A percentile compares a stretch with the other conserved stretches of the same genome.
These are phyloP conservation scores for Meira miltonrushii DNA, from an alignment of 1,284 basidiomycete species.

Conservation along the genomic window DNA sequence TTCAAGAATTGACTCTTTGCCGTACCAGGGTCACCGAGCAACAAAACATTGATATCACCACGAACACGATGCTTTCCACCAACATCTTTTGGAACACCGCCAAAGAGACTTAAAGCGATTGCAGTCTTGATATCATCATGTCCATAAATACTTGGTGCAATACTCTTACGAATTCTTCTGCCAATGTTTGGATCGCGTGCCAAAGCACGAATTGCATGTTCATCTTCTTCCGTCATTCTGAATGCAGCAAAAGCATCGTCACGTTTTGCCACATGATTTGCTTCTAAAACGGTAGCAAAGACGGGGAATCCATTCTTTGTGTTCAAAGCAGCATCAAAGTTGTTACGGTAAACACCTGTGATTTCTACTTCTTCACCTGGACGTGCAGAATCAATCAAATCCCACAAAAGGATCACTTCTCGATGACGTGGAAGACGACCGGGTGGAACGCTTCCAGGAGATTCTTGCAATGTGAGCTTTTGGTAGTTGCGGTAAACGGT, in stretches of 20 bases:
- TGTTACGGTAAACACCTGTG: conserved; percentile 96
- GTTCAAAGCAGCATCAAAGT: conserved; percentile 96
- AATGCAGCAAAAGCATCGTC: conserved; percentile 89
- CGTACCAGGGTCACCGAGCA: conserved; percentile 95
- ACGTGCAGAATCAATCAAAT: conserved; percentile 94
- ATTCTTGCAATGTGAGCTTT: conserved; percentile 97
- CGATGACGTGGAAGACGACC: conserved; percentile 92
- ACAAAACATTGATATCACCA: conserved; percentile 92
- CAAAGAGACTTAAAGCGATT: conserved; percentile 86
- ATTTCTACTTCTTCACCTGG: conserved; percentile 92
- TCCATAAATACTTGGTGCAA: conserved; percentile 96
- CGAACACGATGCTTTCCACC: conserved; percentile 93
- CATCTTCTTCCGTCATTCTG: conserved; percentile 92
- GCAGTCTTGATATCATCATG: conserved; percentile 99
- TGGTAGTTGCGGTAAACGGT: conserved; percentile 99
- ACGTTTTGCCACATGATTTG: conserved; percentile 83
- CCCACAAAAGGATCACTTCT: conserved; percentile 94
- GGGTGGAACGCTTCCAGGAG: conserved; percentile 94
- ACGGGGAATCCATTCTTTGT: conserved; percentile 99
- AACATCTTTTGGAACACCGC: conserved; percentile 89
- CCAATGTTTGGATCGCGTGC: conserved; percentile 87
- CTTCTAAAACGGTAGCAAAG: conserved; percentile 95
- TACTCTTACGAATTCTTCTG: conserved; percentile 95
- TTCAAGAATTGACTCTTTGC: conserved; percentile 99
- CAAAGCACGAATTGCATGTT: conserved; percentile 78